Conservation (phyloP, 495 filamentous ascomycete genomes). For the Sporormia fimetaria region DNA sequence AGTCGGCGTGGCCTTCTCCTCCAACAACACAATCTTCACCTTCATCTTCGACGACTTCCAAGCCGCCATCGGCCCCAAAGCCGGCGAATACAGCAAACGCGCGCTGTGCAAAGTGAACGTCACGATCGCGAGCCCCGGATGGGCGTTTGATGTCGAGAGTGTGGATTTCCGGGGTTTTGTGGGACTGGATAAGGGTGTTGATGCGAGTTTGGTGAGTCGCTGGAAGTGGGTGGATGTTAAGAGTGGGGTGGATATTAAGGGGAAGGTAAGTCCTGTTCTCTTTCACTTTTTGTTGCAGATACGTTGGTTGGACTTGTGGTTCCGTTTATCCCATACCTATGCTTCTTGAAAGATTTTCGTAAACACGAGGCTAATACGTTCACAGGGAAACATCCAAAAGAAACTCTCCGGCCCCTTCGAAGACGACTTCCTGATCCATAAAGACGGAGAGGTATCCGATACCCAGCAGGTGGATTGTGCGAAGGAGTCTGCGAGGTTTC, state of each 20-base stretch:
- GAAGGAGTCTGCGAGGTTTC: constrained; percentile 13
- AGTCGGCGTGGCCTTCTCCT: constrained; percentile 7
- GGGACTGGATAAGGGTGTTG: constrained; percentile 4
- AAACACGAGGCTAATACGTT: not conserved
- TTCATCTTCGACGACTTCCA: constrained; percentile 17
- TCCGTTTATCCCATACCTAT: not conserved
- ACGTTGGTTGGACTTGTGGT: too few species aligned
- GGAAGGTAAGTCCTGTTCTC: constrained; percentile 16
- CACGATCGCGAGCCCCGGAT: constrained; percentile 10
- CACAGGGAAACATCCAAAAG: constrained; percentile 13
- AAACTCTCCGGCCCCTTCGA: constrained; percentile 7
- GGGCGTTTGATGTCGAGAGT: constrained; percentile 12
- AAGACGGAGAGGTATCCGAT: constrained; percentile 13
- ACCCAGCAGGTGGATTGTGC: constrained; percentile 2
- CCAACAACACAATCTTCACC: constrained; percentile 11
- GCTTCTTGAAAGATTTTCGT: not conserved
- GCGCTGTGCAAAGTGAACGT: constrained; percentile 13
- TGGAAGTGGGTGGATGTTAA: constrained; percentile 20
- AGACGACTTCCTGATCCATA: constrained; percentile 15
- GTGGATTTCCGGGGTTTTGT: constrained; percentile 14
- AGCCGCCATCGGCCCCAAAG: constrained; percentile 13
- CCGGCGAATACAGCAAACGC: constrained; percentile 2
- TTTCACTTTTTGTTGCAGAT: too few species aligned
- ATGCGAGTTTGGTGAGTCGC: constrained; percentile 14
- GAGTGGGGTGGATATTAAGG: constrained; percentile 11